phyloP scores from a whole-genome alignment of 139 green algal genomes.

The Tetratostichococcus sp. region DNA sequence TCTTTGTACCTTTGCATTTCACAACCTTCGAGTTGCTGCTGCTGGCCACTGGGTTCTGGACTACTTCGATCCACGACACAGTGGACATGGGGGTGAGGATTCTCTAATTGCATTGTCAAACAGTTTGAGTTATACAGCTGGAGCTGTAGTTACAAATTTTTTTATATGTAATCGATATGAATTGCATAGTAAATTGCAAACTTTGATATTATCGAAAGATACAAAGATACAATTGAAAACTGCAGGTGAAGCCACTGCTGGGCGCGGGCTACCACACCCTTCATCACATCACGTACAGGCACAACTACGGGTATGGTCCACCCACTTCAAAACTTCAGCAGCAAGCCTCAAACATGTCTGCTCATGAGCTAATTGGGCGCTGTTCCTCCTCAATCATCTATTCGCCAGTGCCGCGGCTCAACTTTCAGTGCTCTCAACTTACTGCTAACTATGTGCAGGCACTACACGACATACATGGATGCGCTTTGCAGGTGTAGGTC shows the following conservation, averaged over 20 bases:
- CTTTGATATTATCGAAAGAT: neutral
- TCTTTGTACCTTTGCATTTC: constrained; percentile 87
- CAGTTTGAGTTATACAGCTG: neutral
- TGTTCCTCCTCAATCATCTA: too few species aligned
- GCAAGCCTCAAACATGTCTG: neutral
- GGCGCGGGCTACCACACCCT: constrained; percentile 92
- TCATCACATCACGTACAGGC: constrained; percentile 90
- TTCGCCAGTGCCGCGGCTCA: too few species aligned
- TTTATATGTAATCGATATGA: neutral
- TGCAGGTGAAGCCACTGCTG: constrained; percentile 73
- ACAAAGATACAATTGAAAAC: too few species aligned
- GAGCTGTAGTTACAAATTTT: neutral
- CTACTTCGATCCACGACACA: constrained; percentile 94
- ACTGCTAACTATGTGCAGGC: neutral
- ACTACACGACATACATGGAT: neutral
- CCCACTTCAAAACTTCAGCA: neutral
- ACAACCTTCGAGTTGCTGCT: constrained; percentile 90
- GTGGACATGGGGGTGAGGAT: constrained; percentile 59
- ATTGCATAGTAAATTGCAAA: neutral
- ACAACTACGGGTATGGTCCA: constrained; percentile 88
- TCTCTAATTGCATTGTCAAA: neutral
- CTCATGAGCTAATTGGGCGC: too few species aligned
- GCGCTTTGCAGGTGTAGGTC: neutral
- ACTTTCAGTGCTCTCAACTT: too few species aligned
- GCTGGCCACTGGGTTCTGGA: constrained; percentile 91